Evolutionary conservation across 345 rosid genomes (phyloP).

Genomic region (Citrus maxima): DNA sequence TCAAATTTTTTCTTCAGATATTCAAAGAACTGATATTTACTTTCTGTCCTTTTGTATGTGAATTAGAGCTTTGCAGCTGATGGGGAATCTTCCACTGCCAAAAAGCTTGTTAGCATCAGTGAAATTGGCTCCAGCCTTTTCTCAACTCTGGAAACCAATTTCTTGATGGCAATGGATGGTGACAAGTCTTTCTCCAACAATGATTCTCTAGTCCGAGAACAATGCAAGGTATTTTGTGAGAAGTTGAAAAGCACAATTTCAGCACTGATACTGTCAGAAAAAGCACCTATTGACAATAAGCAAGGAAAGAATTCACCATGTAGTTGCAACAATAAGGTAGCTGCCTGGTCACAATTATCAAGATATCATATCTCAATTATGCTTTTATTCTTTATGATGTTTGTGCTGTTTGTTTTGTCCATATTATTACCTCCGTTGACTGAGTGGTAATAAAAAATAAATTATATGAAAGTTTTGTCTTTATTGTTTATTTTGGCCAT

Average conservation of each 20-base stretch:
- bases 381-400: constrained; percentile 25
- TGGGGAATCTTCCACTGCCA: constrained; percentile 47
- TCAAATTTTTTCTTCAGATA: neutral
- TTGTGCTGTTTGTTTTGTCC: constrained; percentile 8
- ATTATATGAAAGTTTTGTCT: neutral
- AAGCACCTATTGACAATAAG: constrained; percentile 21
- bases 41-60: constrained; percentile 15
- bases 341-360: constrained; percentile 52
- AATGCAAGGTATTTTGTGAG: constrained; percentile 45
- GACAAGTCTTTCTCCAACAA: constrained; percentile 22
- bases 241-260: constrained; percentile 39
- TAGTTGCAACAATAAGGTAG: constrained; percentile 66
- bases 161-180: constrained; percentile 30
- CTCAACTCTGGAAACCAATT: constrained; percentile 56
- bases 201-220: constrained; percentile 37
- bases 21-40: constrained; percentile 4
- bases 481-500: constrained; percentile 1
- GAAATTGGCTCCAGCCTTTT: constrained; percentile 59
- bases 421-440: neutral
- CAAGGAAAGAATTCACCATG: constrained; percentile 29
- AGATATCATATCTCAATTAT: constrained; percentile 44
- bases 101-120: constrained; percentile 43
- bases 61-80: constrained; percentile 48
- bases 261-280: constrained; percentile 38
- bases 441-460: neutral